These are phyloP conservation scores for Colletotrichum gloeosporioides DNA, from an alignment of 2,329 filamentous ascomycete genomes.

Conservation along the genomic window DNA sequence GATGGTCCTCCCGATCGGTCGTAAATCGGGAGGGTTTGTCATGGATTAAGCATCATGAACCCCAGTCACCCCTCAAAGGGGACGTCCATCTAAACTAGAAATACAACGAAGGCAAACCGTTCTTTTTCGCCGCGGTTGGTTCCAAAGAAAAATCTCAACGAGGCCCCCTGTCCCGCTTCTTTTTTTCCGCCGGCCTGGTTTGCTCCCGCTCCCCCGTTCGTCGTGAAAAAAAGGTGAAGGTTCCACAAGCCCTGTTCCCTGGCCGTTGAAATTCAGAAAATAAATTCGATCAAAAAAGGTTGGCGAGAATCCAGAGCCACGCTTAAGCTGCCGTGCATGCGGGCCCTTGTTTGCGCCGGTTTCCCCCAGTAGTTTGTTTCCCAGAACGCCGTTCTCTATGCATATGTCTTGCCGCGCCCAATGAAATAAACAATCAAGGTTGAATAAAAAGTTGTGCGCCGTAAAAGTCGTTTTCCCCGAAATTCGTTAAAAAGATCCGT, in stretches of 20 bases:
- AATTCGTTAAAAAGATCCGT: background rate
- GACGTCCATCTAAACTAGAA: constrained; percentile 14
- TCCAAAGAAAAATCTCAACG: background rate
- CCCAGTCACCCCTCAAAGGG: background rate
- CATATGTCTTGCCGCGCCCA: constrained; percentile 12
- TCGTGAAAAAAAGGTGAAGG: background rate
- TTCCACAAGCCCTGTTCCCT: background rate
- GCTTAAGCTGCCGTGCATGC: background rate
- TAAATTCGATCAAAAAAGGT: background rate
- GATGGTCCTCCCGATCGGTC: background rate
- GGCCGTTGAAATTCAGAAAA: background rate
- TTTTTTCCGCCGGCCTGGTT: background rate
- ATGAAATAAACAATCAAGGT: background rate
- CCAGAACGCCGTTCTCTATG: constrained; percentile 17
- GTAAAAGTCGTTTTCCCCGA: background rate
- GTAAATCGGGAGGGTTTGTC: background rate
- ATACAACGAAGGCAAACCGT: constrained; percentile 8
- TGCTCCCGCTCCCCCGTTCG: background rate
- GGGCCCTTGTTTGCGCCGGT: background rate
- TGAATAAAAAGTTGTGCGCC: background rate
- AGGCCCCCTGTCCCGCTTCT: background rate
- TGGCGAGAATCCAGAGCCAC: background rate
- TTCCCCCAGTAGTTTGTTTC: background rate
- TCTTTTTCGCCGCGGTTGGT: background rate
- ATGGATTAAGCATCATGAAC: background rate